Conservation (phyloP, 2,329 filamentous ascomycete species). For the Myriosclerotinia scirpicola region DNA sequence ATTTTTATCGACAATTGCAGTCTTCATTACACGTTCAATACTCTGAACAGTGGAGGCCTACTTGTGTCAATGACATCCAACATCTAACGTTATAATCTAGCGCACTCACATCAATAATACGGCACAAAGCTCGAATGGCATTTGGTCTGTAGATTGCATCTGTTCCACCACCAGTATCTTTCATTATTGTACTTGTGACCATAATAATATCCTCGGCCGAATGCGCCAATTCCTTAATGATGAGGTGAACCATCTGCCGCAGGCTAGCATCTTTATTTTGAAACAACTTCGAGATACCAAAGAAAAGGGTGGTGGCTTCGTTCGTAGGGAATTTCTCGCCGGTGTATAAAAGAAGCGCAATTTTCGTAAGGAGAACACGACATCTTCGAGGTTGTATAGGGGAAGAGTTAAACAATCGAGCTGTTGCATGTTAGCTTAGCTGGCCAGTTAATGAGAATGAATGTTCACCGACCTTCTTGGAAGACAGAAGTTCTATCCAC, state of each 20-base stretch:
- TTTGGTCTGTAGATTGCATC: constrained; percentile 94
- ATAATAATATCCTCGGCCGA: constrained; percentile 99
- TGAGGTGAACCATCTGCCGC: constrained; percentile 97
- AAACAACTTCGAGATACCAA: constrained; percentile 98
- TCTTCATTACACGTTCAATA: constrained; percentile 98
- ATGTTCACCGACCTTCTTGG: constrained; percentile 75
- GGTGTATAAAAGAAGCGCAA: constrained; percentile 92
- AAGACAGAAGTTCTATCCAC: constrained; percentile 97
- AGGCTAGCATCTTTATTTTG: constrained; percentile 98
- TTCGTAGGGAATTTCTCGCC: constrained; percentile 96
- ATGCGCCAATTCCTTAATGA: constrained; percentile 94
- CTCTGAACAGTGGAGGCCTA: constrained; percentile 93
- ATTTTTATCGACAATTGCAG: constrained; percentile 98
- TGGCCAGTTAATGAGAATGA: constrained; percentile 37
- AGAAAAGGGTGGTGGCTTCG: constrained; percentile 97
- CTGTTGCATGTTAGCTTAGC: constrained; percentile 54
- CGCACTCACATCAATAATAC: constrained; percentile 84
- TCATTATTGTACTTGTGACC: constrained; percentile 99
- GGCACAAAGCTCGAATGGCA: constrained; percentile 90
- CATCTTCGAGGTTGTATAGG: constrained; percentile 97
- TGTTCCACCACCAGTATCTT: constrained; percentile 93
- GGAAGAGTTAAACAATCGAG: constrained; percentile 95
- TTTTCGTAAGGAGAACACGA: constrained; percentile 95
- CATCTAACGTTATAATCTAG: constrained; percentile 25
- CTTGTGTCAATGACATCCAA: constrained; percentile 34